Base-by-base conservation (phyloP, 2,329 filamentous ascomycete genomes). In the Golovinomyces cichoracearum region DNA sequence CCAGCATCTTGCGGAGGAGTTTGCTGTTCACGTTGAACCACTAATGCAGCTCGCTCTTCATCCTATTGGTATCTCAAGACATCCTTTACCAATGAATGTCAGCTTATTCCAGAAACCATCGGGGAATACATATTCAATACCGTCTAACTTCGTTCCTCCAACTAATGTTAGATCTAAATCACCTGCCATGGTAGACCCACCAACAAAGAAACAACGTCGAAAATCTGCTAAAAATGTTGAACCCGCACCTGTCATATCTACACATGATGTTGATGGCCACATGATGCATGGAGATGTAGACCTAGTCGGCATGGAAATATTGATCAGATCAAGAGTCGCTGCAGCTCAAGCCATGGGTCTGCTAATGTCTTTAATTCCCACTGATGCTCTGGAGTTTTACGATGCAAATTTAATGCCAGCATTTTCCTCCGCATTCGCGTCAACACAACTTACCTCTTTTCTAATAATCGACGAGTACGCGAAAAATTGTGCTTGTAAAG, bases 211-310 rank as follows among this genome's bases (percentile, higher is more conserved):
- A 63, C 78, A 83, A 54, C 74, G 85, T 29, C 77, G 85, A 52
- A 92, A 85, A 63, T 82, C 82, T 0, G 77, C 82, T n/a, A 93
- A 92, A 66, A 65, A 73, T 19, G 83, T 90, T 49, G 80, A 86
- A 25, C 64, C 71, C 7, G 65, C 7, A 26, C n/a, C 73, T 1
- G 65, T 72, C 3, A 72, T 67, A n/a, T 67, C 80, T n/a, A 74
- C 80, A 1, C 90, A 98, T 63, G 93, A 98, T 62, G 84, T 98
- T 17, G 90, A 98, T 61, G 90, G 86, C 9, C 86, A 93, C 56
- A 94, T 98, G 80, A 85, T 98, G 68, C 83, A 88, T 60, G 90
- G 92, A 47, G 92, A 98, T 58, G 79, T 95, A 44, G 92, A 98
- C 59, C 70, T 98, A 38, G 86, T 98, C 23, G 86, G 90, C 27